A percentile compares a stretch with the other conserved stretches of the same genome.
phyloP scores from a whole-genome alignment of 495 filamentous ascomycete genomes.

The Neurospora sp. region DNA sequence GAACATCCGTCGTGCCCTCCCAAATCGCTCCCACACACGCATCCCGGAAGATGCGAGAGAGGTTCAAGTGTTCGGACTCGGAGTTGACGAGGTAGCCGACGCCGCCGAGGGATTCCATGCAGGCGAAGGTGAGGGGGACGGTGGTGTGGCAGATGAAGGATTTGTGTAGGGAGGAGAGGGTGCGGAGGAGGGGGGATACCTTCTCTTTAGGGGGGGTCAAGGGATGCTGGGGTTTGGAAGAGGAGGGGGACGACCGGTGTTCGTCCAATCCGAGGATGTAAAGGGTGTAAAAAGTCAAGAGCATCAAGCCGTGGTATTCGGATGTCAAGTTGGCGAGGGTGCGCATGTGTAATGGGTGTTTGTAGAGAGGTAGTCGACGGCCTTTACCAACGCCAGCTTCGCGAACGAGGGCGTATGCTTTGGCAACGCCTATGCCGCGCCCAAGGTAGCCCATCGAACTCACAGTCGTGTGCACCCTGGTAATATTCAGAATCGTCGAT shows the following conservation, averaged over 20 bases:
- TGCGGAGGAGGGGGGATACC: slow-evolving; percentile 41
- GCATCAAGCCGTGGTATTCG: slow-evolving; percentile 45
- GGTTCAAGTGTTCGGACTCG: slow-evolving; percentile 50
- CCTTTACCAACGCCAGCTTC: slow-evolving; percentile 31
- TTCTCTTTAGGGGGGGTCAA: not conserved
- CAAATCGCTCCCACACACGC: slow-evolving; percentile 57
- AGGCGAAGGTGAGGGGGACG: slow-evolving; percentile 47
- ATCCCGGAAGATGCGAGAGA: slow-evolving; percentile 56
- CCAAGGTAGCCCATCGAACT: slow-evolving; percentile 47
- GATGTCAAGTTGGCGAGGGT: slow-evolving; percentile 44
- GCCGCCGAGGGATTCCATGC: slow-evolving; percentile 65
- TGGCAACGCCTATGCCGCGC: slow-evolving; percentile 50
- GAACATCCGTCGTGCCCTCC: slow-evolving; percentile 68
- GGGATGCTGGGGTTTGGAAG: not conserved
- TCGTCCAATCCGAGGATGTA: slow-evolving; percentile 34
- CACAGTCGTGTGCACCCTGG: slow-evolving; percentile 53
- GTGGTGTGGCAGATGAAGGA: slow-evolving; percentile 45
- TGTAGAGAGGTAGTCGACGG: slow-evolving; percentile 31
- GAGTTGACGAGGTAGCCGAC: slow-evolving; percentile 60
- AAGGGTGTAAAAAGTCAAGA: slow-evolving; percentile 51
- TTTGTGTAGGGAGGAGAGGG: slow-evolving; percentile 58
- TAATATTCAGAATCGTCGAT: slow-evolving; percentile 57
- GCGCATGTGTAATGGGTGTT: slow-evolving; percentile 50
- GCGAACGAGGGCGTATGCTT: slow-evolving; percentile 42
- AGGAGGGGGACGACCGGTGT: not conserved